A percentile compares a stretch with the other conserved stretches of the same genome.
Conservation (phyloP, 2,329 filamentous ascomycete genomes). For the Tolypocladium paradoxum region DNA sequence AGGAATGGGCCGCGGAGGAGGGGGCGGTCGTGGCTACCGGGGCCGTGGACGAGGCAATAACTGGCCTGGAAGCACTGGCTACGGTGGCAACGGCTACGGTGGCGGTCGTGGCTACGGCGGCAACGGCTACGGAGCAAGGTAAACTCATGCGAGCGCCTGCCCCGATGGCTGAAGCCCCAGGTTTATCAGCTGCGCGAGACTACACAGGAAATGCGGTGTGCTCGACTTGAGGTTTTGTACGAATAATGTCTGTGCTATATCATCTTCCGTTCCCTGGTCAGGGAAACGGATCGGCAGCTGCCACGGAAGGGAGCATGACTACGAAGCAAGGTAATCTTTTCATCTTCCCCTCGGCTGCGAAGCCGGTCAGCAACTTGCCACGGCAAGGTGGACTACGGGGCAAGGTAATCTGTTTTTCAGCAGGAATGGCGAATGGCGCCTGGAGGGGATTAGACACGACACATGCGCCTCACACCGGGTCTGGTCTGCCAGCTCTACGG, state of each 20-base stretch:
- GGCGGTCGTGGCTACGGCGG: background rate
- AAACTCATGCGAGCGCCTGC: background rate
- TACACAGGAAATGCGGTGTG: background rate
- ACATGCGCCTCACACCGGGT: too few species aligned
- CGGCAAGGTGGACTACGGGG: too few species aligned
- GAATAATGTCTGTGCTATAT: background rate
- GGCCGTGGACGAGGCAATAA: conserved; percentile 12
- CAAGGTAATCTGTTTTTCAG: background rate
- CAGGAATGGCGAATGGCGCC: background rate
- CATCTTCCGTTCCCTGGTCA: background rate
- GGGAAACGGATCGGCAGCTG: background rate
- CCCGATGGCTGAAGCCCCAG: background rate
- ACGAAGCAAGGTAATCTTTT: background rate
- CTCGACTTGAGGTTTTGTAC: background rate
- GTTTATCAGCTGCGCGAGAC: background rate
- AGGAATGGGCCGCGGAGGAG: conserved; percentile 14
- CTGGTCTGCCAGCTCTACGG: background rate
- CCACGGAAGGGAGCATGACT: background rate
- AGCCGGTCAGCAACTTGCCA: background rate
- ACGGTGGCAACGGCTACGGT: background rate
- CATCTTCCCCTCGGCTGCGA: background rate
- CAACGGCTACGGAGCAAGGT: too few species aligned
- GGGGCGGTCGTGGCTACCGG: conserved; percentile 21
- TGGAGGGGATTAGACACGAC: background rate
- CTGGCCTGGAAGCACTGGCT: background rate